Base-by-base conservation (phyloP, 2,329 filamentous ascomycete genomes). In the Trichoderma harzianum region DNA sequence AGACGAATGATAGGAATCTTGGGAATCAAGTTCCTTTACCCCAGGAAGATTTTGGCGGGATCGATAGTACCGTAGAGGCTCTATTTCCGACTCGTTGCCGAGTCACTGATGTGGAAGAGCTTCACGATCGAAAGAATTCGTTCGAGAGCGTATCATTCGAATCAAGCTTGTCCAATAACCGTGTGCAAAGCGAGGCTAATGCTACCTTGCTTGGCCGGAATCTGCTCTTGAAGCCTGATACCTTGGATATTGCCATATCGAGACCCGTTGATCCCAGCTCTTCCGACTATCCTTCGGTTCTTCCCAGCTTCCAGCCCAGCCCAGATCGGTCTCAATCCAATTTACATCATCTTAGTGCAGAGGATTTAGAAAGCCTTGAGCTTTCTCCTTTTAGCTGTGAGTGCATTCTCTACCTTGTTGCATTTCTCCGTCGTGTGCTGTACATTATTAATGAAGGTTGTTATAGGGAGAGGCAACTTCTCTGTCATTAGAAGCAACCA, bases 321-420 rank as follows among this genome's bases (percentile, higher is more conserved):
- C 79, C 79, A 10, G 74, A 72, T 26, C 74, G 74, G 16, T 79
- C 80, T 8, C 74, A 74, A 24, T 70, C 73, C 5, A 76, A 78
- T 34, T 63, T 78, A 30, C 77, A 80, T 69, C 75, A 74, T 64
- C 75, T 82, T 14, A 78, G 77, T 14, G 71, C 76, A 11, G 75
- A 77, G 69, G 81, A 82, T 30, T 72, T 83, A 2, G 75, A 83
- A 58, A 80, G 74, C 10, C 77, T 83, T 55, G 77, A 82, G 39
- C 69, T 82, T 24, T 81, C 79, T 4, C 80, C 81, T 21, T 80
- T 82, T 55, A 76, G 74, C 39, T 79, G 82, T 81, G 65, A 72
- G 80, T 73, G 24, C 10, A n/a, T 8, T 24, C 2, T 12, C 16
- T 16, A 7, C 12, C 7, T 21, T 12, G 7, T 11, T 12, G n/a